Evolutionary conservation across 768 basidiomycete genomes (phyloP), one percentile per base, ranked within the genome.

Genomic region (Pisolithus tinctorius): DNA sequence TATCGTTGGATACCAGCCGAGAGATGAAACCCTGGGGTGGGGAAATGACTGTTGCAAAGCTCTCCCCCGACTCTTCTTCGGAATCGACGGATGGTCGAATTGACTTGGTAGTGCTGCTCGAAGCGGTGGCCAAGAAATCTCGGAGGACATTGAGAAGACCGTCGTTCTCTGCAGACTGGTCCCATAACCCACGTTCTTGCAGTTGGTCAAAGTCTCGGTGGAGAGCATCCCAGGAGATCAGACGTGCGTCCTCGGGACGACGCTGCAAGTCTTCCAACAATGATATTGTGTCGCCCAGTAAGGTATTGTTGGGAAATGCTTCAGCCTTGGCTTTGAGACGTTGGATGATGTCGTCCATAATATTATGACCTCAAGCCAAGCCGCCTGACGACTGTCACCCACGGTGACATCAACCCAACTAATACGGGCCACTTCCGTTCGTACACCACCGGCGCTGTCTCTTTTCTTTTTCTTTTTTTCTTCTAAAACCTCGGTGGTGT

Each of bases 311-410:
- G 23, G 47, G 53, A 1, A 51, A 55, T 47, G 46, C 41, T 34
- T 49, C 46, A 37, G 45, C 46, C 26, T 45, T 54, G 41, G 54
- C 49, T 14, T 34, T 58, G 50, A 67, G 67, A 27, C 58, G 60
- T 23, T 51, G 48, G 49, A 67, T 53, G 53, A 69, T 65, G 52
- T 46, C 53, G 6, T 67, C 57, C 67, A 69, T 67, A 34, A 37
- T 42, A 16, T 26, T 17, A 45, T 50, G 40, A 29, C n/a, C 14
- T 31, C 20, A 27, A 8, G 41, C 11, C 25, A 13, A 13, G 14
- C 11, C 23, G 4, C 13, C 37, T 6, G 13, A 38, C 14, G 34
- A 14, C 34, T 34, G 34, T 13, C 34, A 34, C 34, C 13, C 34
- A 34, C 34, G 4, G 30, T 31, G 30, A 31, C 30, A 11, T 31